Evolutionary conservation across 2,329 filamentous ascomycete genomes (phyloP), one percentile per base, ranked within the genome.

Genomic region (Aureobasidium subglaciale): DNA sequence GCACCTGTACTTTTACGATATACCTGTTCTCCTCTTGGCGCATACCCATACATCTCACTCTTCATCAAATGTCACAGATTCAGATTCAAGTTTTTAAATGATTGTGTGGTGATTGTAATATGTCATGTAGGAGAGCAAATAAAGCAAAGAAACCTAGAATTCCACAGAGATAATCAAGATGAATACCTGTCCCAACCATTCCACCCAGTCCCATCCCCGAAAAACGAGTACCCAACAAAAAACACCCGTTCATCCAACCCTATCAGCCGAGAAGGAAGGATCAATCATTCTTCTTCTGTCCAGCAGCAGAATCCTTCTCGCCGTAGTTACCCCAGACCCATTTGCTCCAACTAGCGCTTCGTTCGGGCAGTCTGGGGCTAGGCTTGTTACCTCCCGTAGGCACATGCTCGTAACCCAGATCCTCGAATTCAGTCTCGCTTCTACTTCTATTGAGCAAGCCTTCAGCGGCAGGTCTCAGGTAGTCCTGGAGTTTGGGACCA

Each of bases 401-500:
- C 63, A 70, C 67, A 13, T 66, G 57, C 58, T 70, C 68, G 42
- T 68, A 69, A 10, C 62, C 65, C 2, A 70, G 61, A 54, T 70
- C 68, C 57, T 95, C 90, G 66, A 96, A 96, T 63, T 95, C 92
- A 18, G 81, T 82, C 67, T 96, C 90, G 68, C 88, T 95, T 60
- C 84, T 84, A 66, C 88, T 92, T 73, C 92, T 92, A 63, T 82
- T 86, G 64, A 95, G 72, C 48, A 52, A n/a, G 16, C 34, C 27
- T 3, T 76, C 82, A 59, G 68, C 65, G 30, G 27, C 41, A 7
- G 41, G 45, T 4, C 40, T 58, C 63, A 71, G 55, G 48, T 25
- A 50, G 35, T 56, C 52, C n/a, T 43, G 50, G 9, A 34, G 25
- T 25, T 40, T 38, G 16, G 48, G 57, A 2, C 45, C 40, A 4